A percentile compares a stretch with the other conserved stretches of the same genome.
These are phyloP conservation scores for Penicillium longicatenatum DNA, from an alignment of 495 filamentous ascomycete genomes.

Conservation along the genomic window DNA sequence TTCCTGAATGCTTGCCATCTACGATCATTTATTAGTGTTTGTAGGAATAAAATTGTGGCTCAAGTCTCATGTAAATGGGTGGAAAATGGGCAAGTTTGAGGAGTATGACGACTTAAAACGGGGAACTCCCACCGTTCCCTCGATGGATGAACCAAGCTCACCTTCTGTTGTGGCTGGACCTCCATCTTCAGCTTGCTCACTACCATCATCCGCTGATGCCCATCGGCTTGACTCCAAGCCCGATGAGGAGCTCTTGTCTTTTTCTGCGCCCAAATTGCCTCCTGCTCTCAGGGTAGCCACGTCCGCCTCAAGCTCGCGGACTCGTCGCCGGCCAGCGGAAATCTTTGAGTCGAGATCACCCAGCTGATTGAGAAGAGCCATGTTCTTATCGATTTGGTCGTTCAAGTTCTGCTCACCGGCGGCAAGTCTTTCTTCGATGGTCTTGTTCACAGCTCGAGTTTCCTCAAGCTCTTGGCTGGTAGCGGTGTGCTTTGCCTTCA, in stretches of 20 bases:
- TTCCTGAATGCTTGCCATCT: slow-evolving; percentile 56
- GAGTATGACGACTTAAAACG: slow-evolving; percentile 38
- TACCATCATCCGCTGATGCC: slow-evolving; percentile 38
- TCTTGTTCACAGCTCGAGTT: slow-evolving; percentile 30
- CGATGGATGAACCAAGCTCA: slow-evolving; percentile 57
- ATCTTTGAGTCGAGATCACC: slow-evolving; percentile 44
- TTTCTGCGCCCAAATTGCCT: slow-evolving; percentile 9
- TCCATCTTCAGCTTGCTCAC: slow-evolving; percentile 34
- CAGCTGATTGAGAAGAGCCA: slow-evolving; percentile 48
- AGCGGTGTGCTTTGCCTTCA: slow-evolving; percentile 37
- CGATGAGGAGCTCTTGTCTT: slow-evolving; percentile 26
- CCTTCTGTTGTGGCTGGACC: slow-evolving; percentile 47
- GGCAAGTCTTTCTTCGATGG: slow-evolving; percentile 39
- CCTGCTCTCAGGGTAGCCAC: slow-evolving; percentile 39
- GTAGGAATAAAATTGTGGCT: slow-evolving; percentile 20
- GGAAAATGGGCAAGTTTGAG: slow-evolving; percentile 38
- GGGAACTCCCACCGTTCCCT: slow-evolving; percentile 57
- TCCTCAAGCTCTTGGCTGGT: slow-evolving; percentile 36
- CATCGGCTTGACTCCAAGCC: slow-evolving; percentile 46
- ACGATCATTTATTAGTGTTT: slow-evolving; percentile 25
- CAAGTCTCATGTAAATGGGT: slow-evolving; percentile 37
- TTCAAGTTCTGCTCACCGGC: slow-evolving; percentile 43
- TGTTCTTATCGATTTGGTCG: slow-evolving; percentile 53
- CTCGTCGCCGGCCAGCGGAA: slow-evolving; percentile 40
- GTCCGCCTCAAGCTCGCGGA: slow-evolving; percentile 51